Evolutionary conservation across 345 rosid genomes (phyloP), one percentile per base, ranked within the genome.

Genomic region (Geranium brycei): DNA sequence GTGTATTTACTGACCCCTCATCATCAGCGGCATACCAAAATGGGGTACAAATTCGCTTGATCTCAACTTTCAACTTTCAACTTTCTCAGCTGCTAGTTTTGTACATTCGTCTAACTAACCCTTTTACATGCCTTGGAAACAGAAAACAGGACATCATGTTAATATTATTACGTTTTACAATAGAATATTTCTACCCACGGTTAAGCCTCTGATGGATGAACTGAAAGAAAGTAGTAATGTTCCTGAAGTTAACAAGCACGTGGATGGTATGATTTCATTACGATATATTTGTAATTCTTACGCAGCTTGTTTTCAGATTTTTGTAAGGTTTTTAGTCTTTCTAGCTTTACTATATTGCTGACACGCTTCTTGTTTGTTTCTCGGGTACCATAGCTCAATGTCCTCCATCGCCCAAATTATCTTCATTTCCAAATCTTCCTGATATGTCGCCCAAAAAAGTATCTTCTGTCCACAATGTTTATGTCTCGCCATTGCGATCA

Each of bases 81-180:
- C 6, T 38, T 38, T 38, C 6, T 38, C 3, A 0, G 6, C 4
- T 38, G 28, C 28, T 35, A 7, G 41, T 35, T 35, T 35, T 35
- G 41, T 35, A 7, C 4, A 35, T 7, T 4, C 10, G 5, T 35
- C 10, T 47, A 13, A 6, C 65, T 79, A 74, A 72, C 74, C 71
- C 51, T 0, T 57, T 61, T 64, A 63, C 69, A 55, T 75, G 56
- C 38, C 74, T 31, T 69, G 69, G 66, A 68, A 67, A 69, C 96
- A 90, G 97, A 87, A 82, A 77, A 65, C 86, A 12, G 91, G 90
- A 62, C 88, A 84, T 61, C 95, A 93, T 70, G 83, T 88, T 30
- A 95, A 90, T 76, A 85, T 93, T 61, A 87, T 90, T 67, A 83
- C 91, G 58, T 93, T 90, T 77, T 91, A 91, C 91, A 91, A 91